Conservation (phyloP, 306 rosid species). For the Vigna reflexopilosa region DNA sequence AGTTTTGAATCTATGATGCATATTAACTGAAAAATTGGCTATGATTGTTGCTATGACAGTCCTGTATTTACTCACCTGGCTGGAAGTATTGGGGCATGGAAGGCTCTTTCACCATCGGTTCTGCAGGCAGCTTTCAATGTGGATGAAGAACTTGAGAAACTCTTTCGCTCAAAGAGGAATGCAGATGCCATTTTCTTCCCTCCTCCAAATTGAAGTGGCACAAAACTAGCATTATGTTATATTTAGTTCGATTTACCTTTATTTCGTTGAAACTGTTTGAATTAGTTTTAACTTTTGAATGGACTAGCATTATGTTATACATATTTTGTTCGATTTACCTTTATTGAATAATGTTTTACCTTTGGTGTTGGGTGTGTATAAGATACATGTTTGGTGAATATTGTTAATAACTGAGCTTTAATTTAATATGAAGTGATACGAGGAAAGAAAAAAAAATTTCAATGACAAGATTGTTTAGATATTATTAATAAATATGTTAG, state of each 20-base stretch:
- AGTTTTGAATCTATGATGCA: neutral
- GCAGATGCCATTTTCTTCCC: constrained; percentile 86
- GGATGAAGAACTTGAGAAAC: constrained; percentile 59
- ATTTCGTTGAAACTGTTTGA: neutral
- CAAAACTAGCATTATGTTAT: neutral
- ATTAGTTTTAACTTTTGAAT: neutral
- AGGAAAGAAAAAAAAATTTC: too few relatives aligned
- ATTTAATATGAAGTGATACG: too few relatives aligned
- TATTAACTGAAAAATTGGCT: neutral
- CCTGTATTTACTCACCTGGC: constrained; percentile 93
- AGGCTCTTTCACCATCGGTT: constrained; percentile 73
- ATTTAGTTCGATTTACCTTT: too few relatives aligned
- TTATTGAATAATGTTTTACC: too few relatives aligned
- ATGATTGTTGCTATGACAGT: constrained; percentile 48
- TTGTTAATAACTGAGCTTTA: too few relatives aligned
- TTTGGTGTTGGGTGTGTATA: too few relatives aligned
- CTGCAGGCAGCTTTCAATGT: constrained; percentile 83
- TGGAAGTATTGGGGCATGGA: constrained; percentile 81
- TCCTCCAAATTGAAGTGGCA: constrained; percentile 60
- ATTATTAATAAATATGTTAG: too few relatives aligned
- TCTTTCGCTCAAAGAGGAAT: constrained; percentile 82
- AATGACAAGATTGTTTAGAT: too few relatives aligned
- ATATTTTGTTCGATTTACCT: neutral
- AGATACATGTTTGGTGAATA: too few relatives aligned
- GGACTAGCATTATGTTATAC: neutral